Conservation (phyloP, 257 asterid species). For the Ajuga chamaepitys region DNA sequence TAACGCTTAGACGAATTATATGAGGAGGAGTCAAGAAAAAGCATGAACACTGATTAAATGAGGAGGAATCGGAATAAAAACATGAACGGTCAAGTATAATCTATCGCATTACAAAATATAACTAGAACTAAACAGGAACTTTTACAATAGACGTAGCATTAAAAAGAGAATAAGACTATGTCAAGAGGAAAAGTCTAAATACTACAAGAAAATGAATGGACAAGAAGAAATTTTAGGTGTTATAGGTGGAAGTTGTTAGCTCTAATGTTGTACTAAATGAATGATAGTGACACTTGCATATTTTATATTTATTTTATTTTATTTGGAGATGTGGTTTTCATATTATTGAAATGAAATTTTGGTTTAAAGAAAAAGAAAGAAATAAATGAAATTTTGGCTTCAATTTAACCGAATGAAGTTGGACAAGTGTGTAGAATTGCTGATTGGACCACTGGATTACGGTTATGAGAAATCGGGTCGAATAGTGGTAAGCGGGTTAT, state of each 20-base stretch:
- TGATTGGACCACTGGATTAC: too few relatives aligned
- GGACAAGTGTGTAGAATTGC: too few relatives aligned
- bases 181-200: not conserved
- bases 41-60: too few relatives aligned
- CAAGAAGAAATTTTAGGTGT: constrained; percentile 10
- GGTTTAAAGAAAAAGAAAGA: not conserved
- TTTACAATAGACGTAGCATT: too few relatives aligned
- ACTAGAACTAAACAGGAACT: not conserved
- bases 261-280: not conserved
- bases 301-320: not conserved
- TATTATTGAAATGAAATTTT: not conserved
- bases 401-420: too few relatives aligned
- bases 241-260: constrained; percentile 26
- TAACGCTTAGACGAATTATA: not conserved
- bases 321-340: constrained; percentile 13
- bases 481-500: too few relatives aligned
- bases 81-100: too few relatives aligned
- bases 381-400: not conserved
- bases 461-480: too few relatives aligned
- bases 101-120: too few relatives aligned
- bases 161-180: too few relatives aligned
- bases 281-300: too few relatives aligned
- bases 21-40: not conserved
- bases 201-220: constrained; percentile 4
- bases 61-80: too few relatives aligned